These are phyloP conservation scores for Malassezia cuniculi DNA, from an alignment of 1,284 basidiomycete genomes.

Conservation along the genomic window DNA sequence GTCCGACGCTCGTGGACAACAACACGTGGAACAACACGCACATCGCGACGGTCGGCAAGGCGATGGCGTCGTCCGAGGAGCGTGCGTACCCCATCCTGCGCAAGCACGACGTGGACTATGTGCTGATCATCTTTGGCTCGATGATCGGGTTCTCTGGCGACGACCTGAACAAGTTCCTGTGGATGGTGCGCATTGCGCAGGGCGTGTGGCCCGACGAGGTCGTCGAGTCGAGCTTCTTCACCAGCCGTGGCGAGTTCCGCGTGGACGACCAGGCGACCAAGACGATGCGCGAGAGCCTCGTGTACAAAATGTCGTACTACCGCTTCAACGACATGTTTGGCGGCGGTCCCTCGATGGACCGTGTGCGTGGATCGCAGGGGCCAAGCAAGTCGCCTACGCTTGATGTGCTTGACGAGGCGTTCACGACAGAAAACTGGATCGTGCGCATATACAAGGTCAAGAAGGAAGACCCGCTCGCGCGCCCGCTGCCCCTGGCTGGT, in stretches of 20 bases:
- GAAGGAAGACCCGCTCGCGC: conserved; percentile 79
- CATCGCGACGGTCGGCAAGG: conserved; percentile 47
- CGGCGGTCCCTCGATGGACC: conserved; percentile 45
- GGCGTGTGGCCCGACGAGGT: conserved; percentile 99
- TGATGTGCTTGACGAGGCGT: conserved; percentile 42
- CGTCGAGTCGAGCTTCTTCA: conserved; percentile 87
- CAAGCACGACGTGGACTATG: conserved; percentile 95
- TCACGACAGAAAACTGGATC: conserved; percentile 44
- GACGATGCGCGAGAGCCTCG: conserved; percentile 88
- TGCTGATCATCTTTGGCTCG: conserved; percentile 93
- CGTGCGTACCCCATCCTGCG: conserved; percentile 90
- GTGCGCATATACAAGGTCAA: conserved; percentile 84
- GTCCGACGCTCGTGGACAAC: conserved; percentile 94
- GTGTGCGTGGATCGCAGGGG: conserved; percentile 25
- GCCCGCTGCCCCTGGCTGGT: conserved; percentile 58
- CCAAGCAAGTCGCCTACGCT: conserved; percentile 27
- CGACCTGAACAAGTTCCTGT: conserved; percentile 97
- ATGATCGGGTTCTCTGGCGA: conserved; percentile 94
- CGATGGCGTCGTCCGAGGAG: conserved; percentile 88
- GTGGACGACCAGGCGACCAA: conserved; percentile 73
- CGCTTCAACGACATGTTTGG: conserved; percentile 43
- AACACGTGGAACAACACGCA: conserved; percentile 98
- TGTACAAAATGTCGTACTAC: conserved; percentile 51
- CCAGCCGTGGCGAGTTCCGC: conserved; percentile 79
- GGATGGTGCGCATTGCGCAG: conserved; percentile 77